Evolutionary conservation across 2,329 filamentous ascomycete species (phyloP), one percentile per base, ranked within the genome.

Genomic region (Cladophialophora immunda): DNA sequence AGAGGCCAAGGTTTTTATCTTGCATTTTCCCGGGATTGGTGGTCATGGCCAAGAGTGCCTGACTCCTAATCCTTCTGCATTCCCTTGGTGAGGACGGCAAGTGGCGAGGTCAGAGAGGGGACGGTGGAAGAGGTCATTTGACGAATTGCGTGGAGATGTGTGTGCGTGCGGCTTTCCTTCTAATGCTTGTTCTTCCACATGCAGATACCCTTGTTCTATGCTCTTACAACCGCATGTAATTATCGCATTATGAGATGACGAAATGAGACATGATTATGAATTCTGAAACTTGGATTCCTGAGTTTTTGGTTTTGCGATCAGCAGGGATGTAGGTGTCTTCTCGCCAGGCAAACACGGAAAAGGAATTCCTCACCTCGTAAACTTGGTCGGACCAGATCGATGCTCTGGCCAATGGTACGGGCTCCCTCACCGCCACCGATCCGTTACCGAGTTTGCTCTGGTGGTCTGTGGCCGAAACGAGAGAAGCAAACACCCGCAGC

Each of bases 191-290:
- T 45, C 54, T 52, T 53, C 38, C 36, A 27, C 41, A 60, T 60
- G 58, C 54, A 58, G 62, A 64, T 64, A 64, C 62, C 62, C 55
- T 64, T 41, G 32, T 58, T 61, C 30, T 52, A 36, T 38, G 29
- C 41, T 45, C 13, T 61, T 52, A 45, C 19, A 30, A 57, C 27
- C 19, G 25, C 32, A 61, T 61, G 29, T 53, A 61, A 61, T 61
- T 53, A 29, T 53, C 19, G 50, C 38, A 11, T 29, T 47, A 66
- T 38, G 53, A 66, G 34, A 68, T 59, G 66, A 68, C 30, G 66
- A 65, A 59, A 68, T 68, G 66, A 68, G 62, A 64, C 53, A 64
- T 67, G 65, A 64, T 64, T 41, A 67, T 67, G 65, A 67, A 61
- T 59, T 32, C 55, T 30, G 32, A 59, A 63, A 63, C 60, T n/a